These are phyloP conservation scores for Suillus cothurnatus DNA, from an alignment of 768 basidiomycete genomes.

Conservation along the genomic window DNA sequence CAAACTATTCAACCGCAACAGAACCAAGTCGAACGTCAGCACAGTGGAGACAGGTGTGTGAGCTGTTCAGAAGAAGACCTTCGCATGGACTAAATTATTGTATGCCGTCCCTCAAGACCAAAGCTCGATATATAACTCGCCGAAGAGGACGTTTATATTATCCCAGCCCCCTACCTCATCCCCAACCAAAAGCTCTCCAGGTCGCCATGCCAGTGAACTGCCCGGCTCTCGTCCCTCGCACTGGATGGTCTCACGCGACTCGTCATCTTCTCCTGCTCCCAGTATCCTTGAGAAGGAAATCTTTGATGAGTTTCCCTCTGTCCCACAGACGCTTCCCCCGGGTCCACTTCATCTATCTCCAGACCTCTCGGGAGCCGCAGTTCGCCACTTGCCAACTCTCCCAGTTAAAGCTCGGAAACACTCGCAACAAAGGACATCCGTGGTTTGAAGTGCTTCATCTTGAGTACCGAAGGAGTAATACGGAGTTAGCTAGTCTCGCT, in stretches of 20 bases:
- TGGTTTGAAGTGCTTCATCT: slow-evolving; percentile 18
- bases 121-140: slow-evolving; percentile 27
- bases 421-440: slow-evolving; percentile 22
- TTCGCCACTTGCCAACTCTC: slow-evolving; percentile 27
- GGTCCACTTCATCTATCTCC: slow-evolving; percentile 21
- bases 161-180: slow-evolving; percentile 24
- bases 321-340: slow-evolving; percentile 53
- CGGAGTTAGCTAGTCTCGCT: neutral
- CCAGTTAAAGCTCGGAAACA: slow-evolving; percentile 31
- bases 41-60: slow-evolving; percentile 46
- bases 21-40: slow-evolving; percentile 57
- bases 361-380: slow-evolving; percentile 15
- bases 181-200: slow-evolving; percentile 14
- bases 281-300: slow-evolving; percentile 55
- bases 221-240: slow-evolving; percentile 40
- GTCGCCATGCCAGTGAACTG: slow-evolving; percentile 13
- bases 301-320: slow-evolving; percentile 74
- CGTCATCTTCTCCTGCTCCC: slow-evolving; percentile 43
- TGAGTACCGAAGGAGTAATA: neutral
- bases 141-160: slow-evolving; percentile 26
- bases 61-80: neutral
- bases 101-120: slow-evolving; percentile 23
- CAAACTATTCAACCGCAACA: slow-evolving; percentile 55
- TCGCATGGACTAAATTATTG: neutral
- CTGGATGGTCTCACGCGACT: slow-evolving; percentile 49